Base-by-base conservation (phyloP, 2,329 filamentous ascomycete species). In the Cladosporium austrohemisphaericum region DNA sequence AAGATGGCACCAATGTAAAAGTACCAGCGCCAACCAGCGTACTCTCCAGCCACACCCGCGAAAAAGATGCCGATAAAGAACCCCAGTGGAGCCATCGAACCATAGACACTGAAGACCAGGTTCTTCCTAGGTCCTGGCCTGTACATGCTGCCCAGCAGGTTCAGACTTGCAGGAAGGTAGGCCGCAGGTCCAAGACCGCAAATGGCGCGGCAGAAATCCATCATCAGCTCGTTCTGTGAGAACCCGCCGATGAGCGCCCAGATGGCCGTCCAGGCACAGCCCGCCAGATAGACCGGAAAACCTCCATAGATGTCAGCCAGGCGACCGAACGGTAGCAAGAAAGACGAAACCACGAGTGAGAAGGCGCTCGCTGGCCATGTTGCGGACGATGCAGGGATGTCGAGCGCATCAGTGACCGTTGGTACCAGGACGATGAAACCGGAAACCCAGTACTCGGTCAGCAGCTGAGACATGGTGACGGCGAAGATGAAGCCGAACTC, bases 371-470 rank as follows among this genome's bases (percentile, higher is more conserved):
- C 71, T 1, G 76, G 76, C 76, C 76, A 79, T 41, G 76, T 76
- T 2, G 70, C 69, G 4, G 84, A 81, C 29, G 82, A 78, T 36
- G 82, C 76, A 0, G 86, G 79, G 32, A 93, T 89, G 31, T 80
- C 49, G 3, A 93, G 74, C 1, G 80, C 75, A 9, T 66, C 62
- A 9, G 80, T 72, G 3, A 93, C 65, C 0, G 79, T 80, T 1
- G 88, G 87, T 0, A 91, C 67, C 20, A 92, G 68, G 52, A 83
- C 71, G 51, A 76, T 80, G 60, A 91, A 93, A 25, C 88, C 88
- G 38, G 83, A 86, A 43, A 92, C 78, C 62, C 85, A 86, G 67
- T 84, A 91, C 69, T 91, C 86, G 74, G 58, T 60, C 19, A 65
- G 49, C 3, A 58, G 25, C 38, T 64, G 62, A 4, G 62, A 62